Evolutionary conservation across 2,329 filamentous ascomycete genomes (phyloP).

Genomic region (Xylariaceae sp.): DNA sequence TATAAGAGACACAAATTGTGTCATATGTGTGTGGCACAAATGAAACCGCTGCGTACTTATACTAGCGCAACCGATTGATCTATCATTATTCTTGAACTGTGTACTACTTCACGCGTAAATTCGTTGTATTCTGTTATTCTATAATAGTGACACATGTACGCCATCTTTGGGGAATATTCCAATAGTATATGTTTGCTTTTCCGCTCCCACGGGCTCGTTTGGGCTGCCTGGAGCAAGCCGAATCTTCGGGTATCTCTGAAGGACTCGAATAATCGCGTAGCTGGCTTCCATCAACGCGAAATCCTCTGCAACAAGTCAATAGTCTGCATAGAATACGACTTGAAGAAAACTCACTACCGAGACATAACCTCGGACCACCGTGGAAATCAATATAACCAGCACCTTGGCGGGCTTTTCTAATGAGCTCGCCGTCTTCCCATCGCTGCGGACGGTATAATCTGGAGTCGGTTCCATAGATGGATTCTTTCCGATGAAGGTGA

Average conservation of each 20-base stretch:
- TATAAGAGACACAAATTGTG: too few relatives aligned
- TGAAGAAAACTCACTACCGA: slow-evolving; percentile 13
- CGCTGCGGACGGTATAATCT: slow-evolving; percentile 12
- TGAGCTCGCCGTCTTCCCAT: slow-evolving; percentile 13
- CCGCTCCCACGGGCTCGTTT: slow-evolving; percentile 21
- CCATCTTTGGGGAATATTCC: slow-evolving; percentile 10
- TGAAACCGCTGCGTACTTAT: too few relatives aligned
- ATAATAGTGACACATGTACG: slow-evolving; percentile 3
- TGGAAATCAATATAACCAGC: slow-evolving; percentile 17
- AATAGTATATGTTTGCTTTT: slow-evolving; percentile 21
- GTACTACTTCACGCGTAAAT: too few relatives aligned
- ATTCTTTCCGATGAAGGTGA: slow-evolving; percentile 19
- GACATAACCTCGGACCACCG: slow-evolving; percentile 14
- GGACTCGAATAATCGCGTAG: slow-evolving; percentile 17
- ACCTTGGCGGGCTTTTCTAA: slow-evolving; percentile 5
- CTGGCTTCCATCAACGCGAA: slow-evolving; percentile 23
- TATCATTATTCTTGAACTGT: too few relatives aligned
- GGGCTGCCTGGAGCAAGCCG: slow-evolving; percentile 12
- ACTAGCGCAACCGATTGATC: too few relatives aligned
- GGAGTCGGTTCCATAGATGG: slow-evolving; percentile 16
- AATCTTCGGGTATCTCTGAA: slow-evolving; percentile 22
- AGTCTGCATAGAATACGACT: not conserved
- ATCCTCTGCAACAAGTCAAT: slow-evolving; percentile 19
- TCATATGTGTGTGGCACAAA: too few relatives aligned
- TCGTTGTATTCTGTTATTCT: not conserved